A percentile compares a stretch with the other conserved stretches of the same genome.
These are phyloP conservation scores for Hyphodiscus hymeniophilus DNA, from an alignment of 495 filamentous ascomycete species.

Conservation along the genomic window DNA sequence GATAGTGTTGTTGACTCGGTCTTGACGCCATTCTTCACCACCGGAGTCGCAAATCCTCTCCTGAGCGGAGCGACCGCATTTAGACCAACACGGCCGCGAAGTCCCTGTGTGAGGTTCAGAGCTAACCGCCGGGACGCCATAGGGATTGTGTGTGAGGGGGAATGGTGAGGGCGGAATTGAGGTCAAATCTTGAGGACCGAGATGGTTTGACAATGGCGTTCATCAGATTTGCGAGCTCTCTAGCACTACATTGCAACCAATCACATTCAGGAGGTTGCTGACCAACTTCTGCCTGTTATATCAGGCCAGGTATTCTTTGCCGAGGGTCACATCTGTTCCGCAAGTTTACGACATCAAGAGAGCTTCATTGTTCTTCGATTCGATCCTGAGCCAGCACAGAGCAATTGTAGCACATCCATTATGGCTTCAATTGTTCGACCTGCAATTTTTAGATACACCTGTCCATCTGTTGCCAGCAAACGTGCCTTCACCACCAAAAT, in stretches of 20 bases:
- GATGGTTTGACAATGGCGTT: constrained; percentile 12
- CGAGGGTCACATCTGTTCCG: constrained; percentile 1
- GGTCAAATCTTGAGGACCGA: constrained; percentile 13
- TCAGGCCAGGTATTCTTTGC: no score
- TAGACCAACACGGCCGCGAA: constrained; percentile 72
- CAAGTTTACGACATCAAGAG: constrained; percentile 3
- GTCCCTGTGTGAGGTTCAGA: constrained; percentile 75
- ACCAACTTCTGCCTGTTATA: no score
- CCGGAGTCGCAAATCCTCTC: constrained; percentile 80
- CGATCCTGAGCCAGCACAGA: neutral
- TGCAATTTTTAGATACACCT: constrained; percentile 42
- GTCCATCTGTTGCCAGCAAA: constrained; percentile 21
- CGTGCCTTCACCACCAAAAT: constrained; percentile 21
- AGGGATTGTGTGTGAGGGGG: constrained; percentile 28
- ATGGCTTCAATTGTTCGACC: constrained; percentile 51
- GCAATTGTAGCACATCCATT: constrained; percentile 6
- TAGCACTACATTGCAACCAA: constrained; percentile 13
- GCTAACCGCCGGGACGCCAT: constrained; percentile 96
- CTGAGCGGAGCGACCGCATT: constrained; percentile 57
- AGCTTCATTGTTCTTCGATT: constrained; percentile 7
- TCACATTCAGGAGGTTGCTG: no score
- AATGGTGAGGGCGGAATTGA: constrained; percentile 8
- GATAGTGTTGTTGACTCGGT: constrained; percentile 92
- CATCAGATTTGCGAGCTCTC: constrained; percentile 12
- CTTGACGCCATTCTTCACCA: constrained; percentile 56